Base-by-base conservation (phyloP, 2,329 filamentous ascomycete genomes). In the Fonsecaea monophora region DNA sequence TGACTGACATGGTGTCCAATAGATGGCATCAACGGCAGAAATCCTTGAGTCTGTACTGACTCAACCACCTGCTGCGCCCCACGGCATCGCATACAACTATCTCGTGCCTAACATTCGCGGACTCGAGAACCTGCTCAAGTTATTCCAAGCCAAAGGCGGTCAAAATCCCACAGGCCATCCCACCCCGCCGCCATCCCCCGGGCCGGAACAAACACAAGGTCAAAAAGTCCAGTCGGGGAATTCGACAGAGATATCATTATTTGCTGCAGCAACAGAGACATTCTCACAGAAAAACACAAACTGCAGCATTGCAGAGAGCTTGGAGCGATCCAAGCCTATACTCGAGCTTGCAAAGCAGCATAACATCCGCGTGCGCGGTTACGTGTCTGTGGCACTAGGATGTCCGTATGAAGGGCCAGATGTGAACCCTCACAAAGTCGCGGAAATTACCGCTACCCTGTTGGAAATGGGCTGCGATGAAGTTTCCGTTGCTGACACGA, bases 281-380 rank as follows among this genome's bases (percentile, higher is more conserved):
- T 90, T 90, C 75, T 87, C 86, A 3, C 85, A 86, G 71, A 86
- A 85, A 62, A 90, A 90, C 77, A 89, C 87, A 66, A 90, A 90
- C 70, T 89, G 87, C 78, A 84, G 82, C 25, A 87, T 89, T 68
- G 82, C 84, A 55, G 87, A 89, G 72, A 88, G 86, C 0, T 78
- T 90, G 15, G 79, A 84, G 42, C 82, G 87, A 53, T 87, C 87
- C 75, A 80, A 81, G 57, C 86, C 86, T 1, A 84, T 89, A 56
- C 84, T 89, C 68, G 73, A 82, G 3, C 77, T 85, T 18, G 85
- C 85, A 30, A 86, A 86, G 73, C 79, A 82, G 25, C 81, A 83
- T 69, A 81, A 84, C 61, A 82, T 89, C 45, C 81, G 83, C 2
- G 86, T 89, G 0, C 84, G 87, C 4, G 87, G 87, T 10, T 90